Evolutionary conservation across 352 stramenopile genomes (phyloP).

Genomic region (Globisporangium camurandrum): DNA sequence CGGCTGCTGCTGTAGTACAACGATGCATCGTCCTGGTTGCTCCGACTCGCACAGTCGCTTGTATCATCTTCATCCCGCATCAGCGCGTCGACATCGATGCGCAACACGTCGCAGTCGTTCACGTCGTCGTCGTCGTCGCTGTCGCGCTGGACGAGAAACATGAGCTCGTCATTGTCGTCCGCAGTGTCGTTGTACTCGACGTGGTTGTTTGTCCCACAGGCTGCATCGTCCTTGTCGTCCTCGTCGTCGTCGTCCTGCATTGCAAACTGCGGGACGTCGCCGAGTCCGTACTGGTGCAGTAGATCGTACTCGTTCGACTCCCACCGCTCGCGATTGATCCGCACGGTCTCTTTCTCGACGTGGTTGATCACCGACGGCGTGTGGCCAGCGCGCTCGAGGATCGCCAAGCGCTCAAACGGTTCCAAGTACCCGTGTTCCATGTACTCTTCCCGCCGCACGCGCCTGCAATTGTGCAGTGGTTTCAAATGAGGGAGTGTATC

Average conservation of each 20-base stretch:
- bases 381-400: constrained; percentile 61
- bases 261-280: constrained; percentile 53
- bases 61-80: constrained; percentile 35
- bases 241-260: constrained; percentile 49
- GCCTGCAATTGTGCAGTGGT: constrained; percentile 22
- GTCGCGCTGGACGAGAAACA: background rate
- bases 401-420: constrained; percentile 66
- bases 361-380: constrained; percentile 54
- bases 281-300: constrained; percentile 72
- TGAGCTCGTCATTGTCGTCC: too few relatives aligned
- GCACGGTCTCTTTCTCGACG: constrained; percentile 59
- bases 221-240: too few relatives aligned
- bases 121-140: constrained; percentile 1
- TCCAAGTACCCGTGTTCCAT: constrained; percentile 81
- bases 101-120: constrained; percentile 26
- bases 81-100: constrained; percentile 42
- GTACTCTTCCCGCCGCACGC: constrained; percentile 65
- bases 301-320: constrained; percentile 84
- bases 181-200: too few relatives aligned
- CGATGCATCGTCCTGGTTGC: constrained; percentile 24
- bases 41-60: constrained; percentile 1
- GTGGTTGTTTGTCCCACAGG: too few relatives aligned
- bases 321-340: constrained; percentile 76
- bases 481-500: background rate
- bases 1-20: constrained; percentile 46